A percentile compares a stretch with the other conserved stretches of the same genome.
phyloP scores from a whole-genome alignment of 176 grass and related monocot species.

The Rhynchospora breviuscula region DNA sequence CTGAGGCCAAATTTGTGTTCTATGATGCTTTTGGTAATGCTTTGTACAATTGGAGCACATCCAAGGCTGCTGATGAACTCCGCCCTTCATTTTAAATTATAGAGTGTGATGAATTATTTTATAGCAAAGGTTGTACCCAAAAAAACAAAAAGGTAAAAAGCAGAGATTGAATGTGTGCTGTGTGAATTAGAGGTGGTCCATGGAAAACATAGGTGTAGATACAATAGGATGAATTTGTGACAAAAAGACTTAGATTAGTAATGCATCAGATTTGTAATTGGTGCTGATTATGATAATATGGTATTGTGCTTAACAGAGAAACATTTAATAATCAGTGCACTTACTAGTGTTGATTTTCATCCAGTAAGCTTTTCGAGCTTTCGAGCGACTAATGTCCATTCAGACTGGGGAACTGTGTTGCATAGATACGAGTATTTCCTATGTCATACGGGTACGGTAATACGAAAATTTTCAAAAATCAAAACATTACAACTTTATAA shows the following conservation, averaged over 20 bases:
- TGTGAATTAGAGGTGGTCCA: neutral
- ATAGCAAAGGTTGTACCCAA: neutral
- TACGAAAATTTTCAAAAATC: too few relatives aligned
- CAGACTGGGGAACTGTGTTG: too few relatives aligned
- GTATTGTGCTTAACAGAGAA: neutral
- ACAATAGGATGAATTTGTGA: neutral
- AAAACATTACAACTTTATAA: too few relatives aligned
- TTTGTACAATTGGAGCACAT: slow-evolving; percentile 47
- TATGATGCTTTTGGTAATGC: slow-evolving; percentile 50
- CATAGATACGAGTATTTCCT: too few relatives aligned
- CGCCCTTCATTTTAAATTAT: neutral
- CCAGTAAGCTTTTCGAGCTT: neutral
- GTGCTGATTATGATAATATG: neutral
- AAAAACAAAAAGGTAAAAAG: neutral
- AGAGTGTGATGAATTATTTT: neutral
- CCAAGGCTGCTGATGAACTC: slow-evolving; percentile 25
- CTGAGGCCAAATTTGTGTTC: slow-evolving; percentile 47
- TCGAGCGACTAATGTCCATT: neutral
- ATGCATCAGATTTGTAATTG: neutral
- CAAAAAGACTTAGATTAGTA: neutral
- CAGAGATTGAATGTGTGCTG: neutral
- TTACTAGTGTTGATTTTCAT: neutral
- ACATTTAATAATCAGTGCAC: neutral
- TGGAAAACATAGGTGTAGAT: neutral
- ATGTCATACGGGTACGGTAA: too few relatives aligned